A percentile compares a stretch with the other conserved stretches of the same genome.
Conservation (phyloP, 345 rosid genomes). For the Streptanthus diversifolius region DNA sequence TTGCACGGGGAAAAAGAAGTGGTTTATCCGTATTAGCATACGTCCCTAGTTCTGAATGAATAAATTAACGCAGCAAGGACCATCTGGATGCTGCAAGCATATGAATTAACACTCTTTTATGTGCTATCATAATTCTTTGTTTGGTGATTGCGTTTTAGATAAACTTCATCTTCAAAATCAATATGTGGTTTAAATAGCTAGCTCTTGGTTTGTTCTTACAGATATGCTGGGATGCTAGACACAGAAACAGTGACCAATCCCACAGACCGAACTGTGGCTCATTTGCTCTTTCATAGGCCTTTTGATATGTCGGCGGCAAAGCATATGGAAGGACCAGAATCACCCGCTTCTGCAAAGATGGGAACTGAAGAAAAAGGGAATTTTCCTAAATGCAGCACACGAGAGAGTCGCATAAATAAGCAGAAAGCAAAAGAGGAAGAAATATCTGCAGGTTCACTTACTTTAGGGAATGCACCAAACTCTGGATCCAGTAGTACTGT, state of each 20-base stretch:
- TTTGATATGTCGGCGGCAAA: constrained; percentile 43
- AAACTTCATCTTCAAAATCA: not conserved
- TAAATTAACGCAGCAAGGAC: not conserved
- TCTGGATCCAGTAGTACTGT: constrained; percentile 39
- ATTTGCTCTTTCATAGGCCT: constrained; percentile 81
- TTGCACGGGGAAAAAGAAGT: not conserved
- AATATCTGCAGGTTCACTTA: constrained; percentile 26
- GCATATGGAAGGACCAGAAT: constrained; percentile 51
- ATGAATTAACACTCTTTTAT: not conserved
- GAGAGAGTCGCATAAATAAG: constrained; percentile 31
- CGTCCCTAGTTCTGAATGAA: not conserved
- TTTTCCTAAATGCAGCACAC: constrained; percentile 23
- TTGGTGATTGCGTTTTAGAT: not conserved
- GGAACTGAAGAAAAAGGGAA: constrained; percentile 38
- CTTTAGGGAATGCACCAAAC: constrained; percentile 40
- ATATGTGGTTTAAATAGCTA: constrained; percentile 2
- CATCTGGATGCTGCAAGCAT: not conserved
- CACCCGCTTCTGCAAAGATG: constrained; percentile 48
- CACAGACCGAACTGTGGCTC: constrained; percentile 79
- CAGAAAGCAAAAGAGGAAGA: constrained; percentile 38
- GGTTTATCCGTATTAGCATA: not conserved
- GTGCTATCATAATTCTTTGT: not conserved
- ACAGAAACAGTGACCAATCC: constrained; percentile 87
- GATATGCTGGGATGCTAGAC: constrained; percentile 50
- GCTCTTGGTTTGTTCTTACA: constrained; percentile 34